Conservation (phyloP, 495 filamentous ascomycete species). For the Daldinia vernicosa region DNA sequence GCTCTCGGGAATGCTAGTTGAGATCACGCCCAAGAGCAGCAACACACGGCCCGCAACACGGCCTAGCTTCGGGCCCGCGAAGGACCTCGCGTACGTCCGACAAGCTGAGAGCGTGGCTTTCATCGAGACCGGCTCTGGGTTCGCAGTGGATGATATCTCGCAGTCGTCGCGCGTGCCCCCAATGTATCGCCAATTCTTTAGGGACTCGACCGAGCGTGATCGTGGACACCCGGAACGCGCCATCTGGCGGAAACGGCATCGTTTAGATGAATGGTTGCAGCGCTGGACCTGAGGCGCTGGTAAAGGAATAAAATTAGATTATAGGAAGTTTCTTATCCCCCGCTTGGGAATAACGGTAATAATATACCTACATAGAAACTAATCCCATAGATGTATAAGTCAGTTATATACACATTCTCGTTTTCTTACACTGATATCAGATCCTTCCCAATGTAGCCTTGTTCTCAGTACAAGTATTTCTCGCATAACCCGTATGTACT, state of each 20-base stretch:
- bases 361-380: conserved; percentile 1
- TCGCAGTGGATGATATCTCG: conserved; percentile 2
- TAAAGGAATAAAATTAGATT: neutral
- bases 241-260: conserved; percentile 12
- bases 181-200: conserved; percentile 15
- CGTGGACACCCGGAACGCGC: neutral
- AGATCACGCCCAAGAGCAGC: conserved; percentile 44
- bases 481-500: conserved; percentile 16
- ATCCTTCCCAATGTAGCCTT: neutral
- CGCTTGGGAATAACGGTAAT: neutral
- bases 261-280: conserved; percentile 27
- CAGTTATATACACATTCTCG: conserved; percentile 11
- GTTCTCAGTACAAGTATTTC: neutral
- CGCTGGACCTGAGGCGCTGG: neutral
- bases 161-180: conserved; percentile 20
- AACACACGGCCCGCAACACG: neutral
- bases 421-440: neutral
- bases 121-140: conserved; percentile 32
- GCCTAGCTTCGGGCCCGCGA: neutral
- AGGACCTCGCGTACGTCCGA: neutral
- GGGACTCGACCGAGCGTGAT: neutral
- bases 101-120: neutral
- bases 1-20: conserved; percentile 51
- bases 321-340: neutral
- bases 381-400: conserved; percentile 1